Conservation (phyloP, 805 yeast species). For the Starmerella ratchasimensis region DNA sequence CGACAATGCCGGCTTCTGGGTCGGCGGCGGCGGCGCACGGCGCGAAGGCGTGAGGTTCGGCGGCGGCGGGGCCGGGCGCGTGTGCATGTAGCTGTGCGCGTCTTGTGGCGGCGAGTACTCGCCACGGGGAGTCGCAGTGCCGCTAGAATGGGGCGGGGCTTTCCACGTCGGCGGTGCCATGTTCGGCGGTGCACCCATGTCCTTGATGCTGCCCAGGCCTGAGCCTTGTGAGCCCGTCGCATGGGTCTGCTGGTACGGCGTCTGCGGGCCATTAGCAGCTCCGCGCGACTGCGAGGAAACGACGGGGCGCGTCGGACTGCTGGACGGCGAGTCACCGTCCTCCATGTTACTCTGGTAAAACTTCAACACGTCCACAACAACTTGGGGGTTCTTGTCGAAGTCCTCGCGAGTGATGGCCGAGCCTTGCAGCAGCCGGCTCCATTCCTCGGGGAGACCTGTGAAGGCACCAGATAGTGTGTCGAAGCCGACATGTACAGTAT, state of each 20-base stretch:
- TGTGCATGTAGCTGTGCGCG: too few species aligned
- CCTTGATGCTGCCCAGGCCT: neutral
- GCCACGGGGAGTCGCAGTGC: too few species aligned
- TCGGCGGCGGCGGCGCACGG: conserved; percentile 17
- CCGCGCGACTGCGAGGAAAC: neutral
- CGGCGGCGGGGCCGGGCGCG: conserved; percentile 17
- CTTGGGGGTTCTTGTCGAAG: conserved; percentile 83
- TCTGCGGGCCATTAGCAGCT: neutral
- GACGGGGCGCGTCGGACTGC: neutral
- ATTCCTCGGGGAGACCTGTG: conserved; percentile 83
- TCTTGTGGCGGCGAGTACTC: neutral
- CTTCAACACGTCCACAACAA: conserved; percentile 80
- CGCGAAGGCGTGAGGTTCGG: conserved; percentile 13
- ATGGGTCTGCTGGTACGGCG: neutral
- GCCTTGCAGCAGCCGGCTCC: conserved; percentile 72
- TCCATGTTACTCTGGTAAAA: conserved; percentile 38
- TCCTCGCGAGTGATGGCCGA: conserved; percentile 82
- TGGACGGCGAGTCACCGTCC: conserved; percentile 7
- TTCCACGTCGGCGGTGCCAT: conserved; percentile 2
- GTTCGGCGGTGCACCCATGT: conserved; percentile 2
- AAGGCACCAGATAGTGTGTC: conserved; percentile 74
- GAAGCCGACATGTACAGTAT: conserved; percentile 87
- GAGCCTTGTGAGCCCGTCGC: neutral
- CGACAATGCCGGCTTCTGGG: conserved; percentile 1
- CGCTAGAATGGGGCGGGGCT: neutral